phyloP scores from a whole-genome alignment of 2,329 filamentous ascomycete genomes.

The Ceratocystis colombiana region DNA sequence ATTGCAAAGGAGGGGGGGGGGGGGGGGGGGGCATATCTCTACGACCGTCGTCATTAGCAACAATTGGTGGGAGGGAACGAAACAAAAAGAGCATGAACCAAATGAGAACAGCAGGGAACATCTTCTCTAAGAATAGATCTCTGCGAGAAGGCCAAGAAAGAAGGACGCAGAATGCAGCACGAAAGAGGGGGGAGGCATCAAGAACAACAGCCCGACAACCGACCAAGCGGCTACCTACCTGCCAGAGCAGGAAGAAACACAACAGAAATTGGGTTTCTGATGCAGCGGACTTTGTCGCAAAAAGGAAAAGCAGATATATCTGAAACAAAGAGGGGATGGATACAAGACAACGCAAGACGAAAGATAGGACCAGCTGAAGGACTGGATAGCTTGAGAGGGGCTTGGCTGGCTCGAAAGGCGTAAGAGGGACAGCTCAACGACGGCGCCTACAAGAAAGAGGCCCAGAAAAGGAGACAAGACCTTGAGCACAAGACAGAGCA shows the following conservation, averaged over 20 bases:
- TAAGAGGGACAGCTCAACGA: neutral
- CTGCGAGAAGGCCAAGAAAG: neutral
- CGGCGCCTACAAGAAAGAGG: neutral
- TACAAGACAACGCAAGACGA: neutral
- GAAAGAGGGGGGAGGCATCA: neutral
- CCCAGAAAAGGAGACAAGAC: too few relatives aligned
- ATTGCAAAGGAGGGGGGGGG: neutral
- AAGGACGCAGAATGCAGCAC: neutral
- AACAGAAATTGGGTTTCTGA: neutral
- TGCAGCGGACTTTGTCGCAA: neutral
- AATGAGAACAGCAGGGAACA: neutral
- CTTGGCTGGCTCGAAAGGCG: neutral
- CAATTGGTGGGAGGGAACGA: neutral
- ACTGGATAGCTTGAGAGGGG: neutral
- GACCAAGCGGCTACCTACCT: slow-evolving; percentile 10
- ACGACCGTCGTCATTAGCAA: neutral
- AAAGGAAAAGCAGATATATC: neutral
- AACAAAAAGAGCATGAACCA: neutral
- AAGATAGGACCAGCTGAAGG: neutral
- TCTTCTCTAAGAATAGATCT: slow-evolving; percentile 5
- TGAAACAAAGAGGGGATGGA: slow-evolving; percentile 6
- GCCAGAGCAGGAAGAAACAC: neutral
- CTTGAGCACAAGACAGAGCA: neutral
- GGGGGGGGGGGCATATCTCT: neutral
- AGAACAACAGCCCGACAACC: neutral